Percentiles rank a stretch among this genome's conserved stretches.
These are phyloP conservation scores for Rhodotorula glutinis DNA, from an alignment of 1,284 basidiomycete genomes.

Conservation along the genomic window DNA sequence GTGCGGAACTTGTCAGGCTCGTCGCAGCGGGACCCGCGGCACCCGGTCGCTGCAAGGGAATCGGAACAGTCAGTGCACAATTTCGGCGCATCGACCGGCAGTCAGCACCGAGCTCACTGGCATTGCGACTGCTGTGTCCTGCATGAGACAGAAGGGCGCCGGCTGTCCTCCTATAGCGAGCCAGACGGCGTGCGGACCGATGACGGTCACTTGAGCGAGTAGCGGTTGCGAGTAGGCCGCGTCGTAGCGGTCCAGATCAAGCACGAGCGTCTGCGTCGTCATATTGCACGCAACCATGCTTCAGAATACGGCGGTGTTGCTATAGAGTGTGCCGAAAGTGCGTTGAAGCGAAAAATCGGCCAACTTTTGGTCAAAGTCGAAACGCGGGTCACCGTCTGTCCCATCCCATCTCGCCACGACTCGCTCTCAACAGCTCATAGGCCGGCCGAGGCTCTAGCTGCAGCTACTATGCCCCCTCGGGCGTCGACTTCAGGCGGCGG, in stretches of 20 bases:
- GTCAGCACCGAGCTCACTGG: slow-evolving; percentile 10
- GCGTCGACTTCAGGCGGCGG: slow-evolving; percentile 24
- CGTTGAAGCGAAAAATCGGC: background rate
- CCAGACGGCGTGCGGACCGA: slow-evolving; percentile 1
- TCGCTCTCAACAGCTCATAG: background rate
- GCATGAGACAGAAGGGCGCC: slow-evolving; percentile 4
- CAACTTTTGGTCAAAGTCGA: too few relatives aligned
- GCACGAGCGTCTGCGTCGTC: slow-evolving; percentile 5
- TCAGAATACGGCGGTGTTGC: too few relatives aligned
- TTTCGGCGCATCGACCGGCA: background rate
- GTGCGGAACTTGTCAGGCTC: slow-evolving; percentile 6
- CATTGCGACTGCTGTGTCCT: slow-evolving; percentile 30
- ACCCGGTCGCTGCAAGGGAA: slow-evolving; percentile 8
- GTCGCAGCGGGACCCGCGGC: slow-evolving; percentile 5
- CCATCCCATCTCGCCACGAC: background rate
- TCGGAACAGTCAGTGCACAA: background rate
- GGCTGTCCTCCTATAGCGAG: slow-evolving; percentile 20
- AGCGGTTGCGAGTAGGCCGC: slow-evolving; percentile 7
- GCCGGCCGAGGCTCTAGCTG: too few relatives aligned
- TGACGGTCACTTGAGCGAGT: slow-evolving; percentile 15
- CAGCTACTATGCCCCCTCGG: slow-evolving; percentile 7
- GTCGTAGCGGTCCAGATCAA: slow-evolving; percentile 14
- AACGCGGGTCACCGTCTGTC: too few relatives aligned
- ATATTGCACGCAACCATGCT: background rate
- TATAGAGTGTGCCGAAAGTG: background rate